Evolutionary conservation across 495 filamentous ascomycete species (phyloP).

Genomic region (Opeltia flavorubescens): DNA sequence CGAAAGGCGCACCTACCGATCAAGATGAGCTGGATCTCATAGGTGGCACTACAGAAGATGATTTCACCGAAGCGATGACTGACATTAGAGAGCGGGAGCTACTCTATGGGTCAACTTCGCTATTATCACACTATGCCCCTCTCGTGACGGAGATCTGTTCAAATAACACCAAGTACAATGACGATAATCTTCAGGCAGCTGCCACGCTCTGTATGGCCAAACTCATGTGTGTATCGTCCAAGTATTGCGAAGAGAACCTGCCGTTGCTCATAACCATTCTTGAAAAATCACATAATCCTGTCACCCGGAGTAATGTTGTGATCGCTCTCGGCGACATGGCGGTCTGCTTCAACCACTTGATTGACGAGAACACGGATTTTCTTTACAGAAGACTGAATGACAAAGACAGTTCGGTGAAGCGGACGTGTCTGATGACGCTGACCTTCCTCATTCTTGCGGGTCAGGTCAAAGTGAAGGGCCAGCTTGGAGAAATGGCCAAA

Average conservation of each 20-base stretch:
- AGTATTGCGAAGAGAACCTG: conserved; percentile 90
- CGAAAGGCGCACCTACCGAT: conserved; percentile 27
- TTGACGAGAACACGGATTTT: conserved; percentile 98
- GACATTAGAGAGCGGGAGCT: conserved; percentile 92
- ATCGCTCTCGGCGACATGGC: conserved; percentile 98
- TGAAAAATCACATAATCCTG: conserved; percentile 79
- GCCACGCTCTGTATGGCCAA: conserved; percentile 96
- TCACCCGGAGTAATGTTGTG: conserved; percentile 86
- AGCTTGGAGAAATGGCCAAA: conserved; percentile 98
- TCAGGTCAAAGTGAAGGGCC: conserved; percentile 99
- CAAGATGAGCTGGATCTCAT: conserved; percentile 87
- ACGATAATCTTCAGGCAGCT: conserved; percentile 77
- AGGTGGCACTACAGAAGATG: conserved; percentile 92
- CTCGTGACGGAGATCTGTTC: conserved; percentile 85
- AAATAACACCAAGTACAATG: conserved; percentile 79
- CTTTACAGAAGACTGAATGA: conserved; percentile 88
- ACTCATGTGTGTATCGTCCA: conserved; percentile 89
- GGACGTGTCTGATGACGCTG: conserved; percentile 95
- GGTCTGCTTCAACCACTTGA: conserved; percentile 97
- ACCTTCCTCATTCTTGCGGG: conserved; percentile 96
- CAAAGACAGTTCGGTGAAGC: conserved; percentile 75
- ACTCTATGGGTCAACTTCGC: conserved; percentile 70
- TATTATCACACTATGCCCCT: conserved; percentile 80
- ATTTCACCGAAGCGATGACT: conserved; percentile 92
- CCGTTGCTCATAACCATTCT: conserved; percentile 95